A percentile compares a stretch with the other conserved stretches of the same genome.
Conservation (phyloP, 208 protist genomes). For the Crithidia mellificae region DNA sequence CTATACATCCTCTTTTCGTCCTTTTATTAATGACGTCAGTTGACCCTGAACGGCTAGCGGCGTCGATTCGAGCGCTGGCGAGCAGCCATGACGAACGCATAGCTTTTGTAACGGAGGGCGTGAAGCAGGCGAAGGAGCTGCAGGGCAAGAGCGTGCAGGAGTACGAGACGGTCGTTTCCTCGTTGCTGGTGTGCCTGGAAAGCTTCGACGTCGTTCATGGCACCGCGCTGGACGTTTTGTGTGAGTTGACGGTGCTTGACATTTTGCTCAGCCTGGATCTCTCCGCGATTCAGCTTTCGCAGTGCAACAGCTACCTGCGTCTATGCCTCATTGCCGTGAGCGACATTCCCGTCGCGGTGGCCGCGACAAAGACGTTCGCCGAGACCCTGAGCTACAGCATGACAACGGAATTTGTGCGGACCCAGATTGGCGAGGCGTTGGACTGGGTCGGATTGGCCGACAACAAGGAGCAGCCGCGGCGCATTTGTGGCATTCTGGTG, state of each 20-base stretch:
- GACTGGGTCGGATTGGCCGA: slow-evolving; percentile 51
- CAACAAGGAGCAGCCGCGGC: slow-evolving; percentile 37
- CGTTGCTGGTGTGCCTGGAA: slow-evolving; percentile 71
- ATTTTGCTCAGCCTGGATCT: slow-evolving; percentile 77
- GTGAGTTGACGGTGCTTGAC: slow-evolving; percentile 75
- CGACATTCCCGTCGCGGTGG: slow-evolving; percentile 46
- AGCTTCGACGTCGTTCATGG: slow-evolving; percentile 73
- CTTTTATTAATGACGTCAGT: slow-evolving; percentile 21
- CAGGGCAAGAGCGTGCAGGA: slow-evolving; percentile 73
- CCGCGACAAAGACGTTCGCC: slow-evolving; percentile 65
- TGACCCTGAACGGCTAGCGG: slow-evolving; percentile 42
- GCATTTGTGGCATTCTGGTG: slow-evolving; percentile 74
- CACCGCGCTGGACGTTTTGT: slow-evolving; percentile 53
- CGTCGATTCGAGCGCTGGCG: slow-evolving; percentile 48
- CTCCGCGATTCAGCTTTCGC: slow-evolving; percentile 69
- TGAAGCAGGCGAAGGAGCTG: slow-evolving; percentile 71
- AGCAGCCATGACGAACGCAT: slow-evolving; percentile 38
- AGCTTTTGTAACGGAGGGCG: slow-evolving; percentile 55
- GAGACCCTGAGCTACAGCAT: slow-evolving; percentile 62
- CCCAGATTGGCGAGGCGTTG: slow-evolving; percentile 65
- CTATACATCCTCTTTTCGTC: not conserved
- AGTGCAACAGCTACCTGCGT: slow-evolving; percentile 82
- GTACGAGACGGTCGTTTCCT: slow-evolving; percentile 69
- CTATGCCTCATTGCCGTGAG: slow-evolving; percentile 68
- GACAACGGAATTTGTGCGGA: slow-evolving; percentile 72